phyloP scores from a whole-genome alignment of 306 rosid genomes.

The Vicia faba region DNA sequence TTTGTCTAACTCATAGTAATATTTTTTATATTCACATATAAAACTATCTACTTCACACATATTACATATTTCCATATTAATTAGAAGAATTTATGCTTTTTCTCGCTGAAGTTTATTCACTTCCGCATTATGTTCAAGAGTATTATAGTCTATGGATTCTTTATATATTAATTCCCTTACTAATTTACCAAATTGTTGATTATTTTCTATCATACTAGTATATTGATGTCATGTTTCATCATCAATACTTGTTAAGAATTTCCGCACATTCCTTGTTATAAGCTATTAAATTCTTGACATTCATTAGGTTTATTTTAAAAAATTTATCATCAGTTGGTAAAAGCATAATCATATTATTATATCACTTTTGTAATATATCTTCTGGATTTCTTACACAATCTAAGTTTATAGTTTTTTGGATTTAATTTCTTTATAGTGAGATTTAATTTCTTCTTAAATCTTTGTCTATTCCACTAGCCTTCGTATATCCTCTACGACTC shows the following conservation, averaged over 20 bases:
- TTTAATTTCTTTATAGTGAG: background rate
- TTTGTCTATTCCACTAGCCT: background rate
- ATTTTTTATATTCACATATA: background rate
- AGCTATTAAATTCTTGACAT: too few relatives aligned
- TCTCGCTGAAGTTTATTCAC: too few relatives aligned
- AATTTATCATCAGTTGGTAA: background rate
- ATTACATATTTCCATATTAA: background rate
- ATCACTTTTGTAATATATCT: background rate
- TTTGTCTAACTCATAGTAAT: too few relatives aligned
- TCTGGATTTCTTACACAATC: background rate
- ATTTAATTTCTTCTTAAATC: background rate
- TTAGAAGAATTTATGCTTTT: too few relatives aligned
- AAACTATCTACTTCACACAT: background rate
- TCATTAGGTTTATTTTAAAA: background rate
- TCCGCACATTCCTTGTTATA: too few relatives aligned
- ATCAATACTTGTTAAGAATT: too few relatives aligned
- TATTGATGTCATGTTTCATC: too few relatives aligned
- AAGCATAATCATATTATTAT: background rate
- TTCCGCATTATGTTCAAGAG: background rate
- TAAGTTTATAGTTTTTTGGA: background rate
- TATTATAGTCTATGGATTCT: background rate
- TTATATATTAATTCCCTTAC: background rate
- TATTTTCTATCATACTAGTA: too few relatives aligned
- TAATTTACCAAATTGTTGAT: too few relatives aligned
- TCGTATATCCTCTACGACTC: background rate